Conservation (phyloP, 768 basidiomycete species). For the Lactifluus hygrophoroides region DNA sequence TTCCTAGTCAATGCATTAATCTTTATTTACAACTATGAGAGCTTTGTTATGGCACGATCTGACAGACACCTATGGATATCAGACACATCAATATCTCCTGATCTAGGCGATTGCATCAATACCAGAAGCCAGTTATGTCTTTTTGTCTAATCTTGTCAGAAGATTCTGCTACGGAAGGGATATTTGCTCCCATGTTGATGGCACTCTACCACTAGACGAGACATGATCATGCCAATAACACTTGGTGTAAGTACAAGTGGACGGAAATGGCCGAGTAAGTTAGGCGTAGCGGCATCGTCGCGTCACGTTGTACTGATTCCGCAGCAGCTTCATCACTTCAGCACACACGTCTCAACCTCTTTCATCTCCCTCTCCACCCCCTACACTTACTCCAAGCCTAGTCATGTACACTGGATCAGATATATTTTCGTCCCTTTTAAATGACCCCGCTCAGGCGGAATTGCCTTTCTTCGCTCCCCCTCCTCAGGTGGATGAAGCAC, state of each 20-base stretch:
- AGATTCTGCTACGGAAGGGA: too few species aligned
- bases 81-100: slow-evolving; percentile 7
- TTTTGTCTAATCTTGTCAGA: too few species aligned
- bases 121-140: too few species aligned
- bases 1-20: too few species aligned
- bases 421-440: background rate
- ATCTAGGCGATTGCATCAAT: slow-evolving; percentile 12
- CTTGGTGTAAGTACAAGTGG: too few species aligned
- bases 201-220: too few species aligned
- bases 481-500: slow-evolving; percentile 56
- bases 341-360: background rate
- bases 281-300: too few species aligned
- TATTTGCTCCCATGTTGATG: too few species aligned
- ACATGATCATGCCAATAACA: too few species aligned
- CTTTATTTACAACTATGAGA: too few species aligned
- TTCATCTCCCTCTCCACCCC: background rate
- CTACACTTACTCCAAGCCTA: background rate
- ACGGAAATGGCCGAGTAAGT: too few species aligned
- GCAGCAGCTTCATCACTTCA: slow-evolving; percentile 14
- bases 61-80: slow-evolving; percentile 11
- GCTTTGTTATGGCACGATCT: too few species aligned
- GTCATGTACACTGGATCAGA: background rate
- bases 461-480: slow-evolving; percentile 13
- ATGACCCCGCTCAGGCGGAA: slow-evolving; percentile 7
- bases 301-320: slow-evolving; percentile 1